Percentiles rank a stretch among this genome's conserved stretches.
Evolutionary conservation across 306 rosid species (phyloP).

Genomic region (Alnus rubra): DNA sequence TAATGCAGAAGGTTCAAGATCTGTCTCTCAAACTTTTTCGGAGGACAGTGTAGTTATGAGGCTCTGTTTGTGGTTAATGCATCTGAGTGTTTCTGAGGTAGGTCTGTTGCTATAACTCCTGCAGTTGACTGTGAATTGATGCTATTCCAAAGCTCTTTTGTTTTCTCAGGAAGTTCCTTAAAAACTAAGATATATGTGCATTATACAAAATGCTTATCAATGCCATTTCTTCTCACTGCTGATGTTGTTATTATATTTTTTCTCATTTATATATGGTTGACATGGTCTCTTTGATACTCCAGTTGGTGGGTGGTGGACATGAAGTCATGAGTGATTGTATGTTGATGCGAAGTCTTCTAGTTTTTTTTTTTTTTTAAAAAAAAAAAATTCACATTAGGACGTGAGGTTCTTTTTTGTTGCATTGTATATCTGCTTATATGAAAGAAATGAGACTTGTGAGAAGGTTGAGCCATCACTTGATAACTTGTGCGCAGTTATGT

Average conservation of each 20-base stretch:
- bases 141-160: neutral
- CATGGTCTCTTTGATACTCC: neutral
- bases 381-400: neutral
- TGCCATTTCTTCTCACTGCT: neutral
- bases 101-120: constrained; percentile 30
- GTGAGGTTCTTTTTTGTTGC: neutral
- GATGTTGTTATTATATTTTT: neutral
- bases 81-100: constrained; percentile 62
- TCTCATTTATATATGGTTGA: neutral
- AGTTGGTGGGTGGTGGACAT: neutral
- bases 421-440: neutral
- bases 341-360: neutral
- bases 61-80: constrained; percentile 70
- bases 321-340: neutral
- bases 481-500: constrained; percentile 7
- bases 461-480: neutral
- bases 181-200: neutral
- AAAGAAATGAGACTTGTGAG: neutral
- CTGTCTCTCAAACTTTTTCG: constrained; percentile 60
- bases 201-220: constrained; percentile 3
- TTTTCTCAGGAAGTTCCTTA: neutral
- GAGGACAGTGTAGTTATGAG: constrained; percentile 69
- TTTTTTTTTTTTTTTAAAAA: too few relatives aligned
- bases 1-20: constrained; percentile 43
- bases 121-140: constrained; percentile 8